phyloP scores from a whole-genome alignment of 2,329 filamentous ascomycete species.

The Fusarium oligoseptatum region DNA sequence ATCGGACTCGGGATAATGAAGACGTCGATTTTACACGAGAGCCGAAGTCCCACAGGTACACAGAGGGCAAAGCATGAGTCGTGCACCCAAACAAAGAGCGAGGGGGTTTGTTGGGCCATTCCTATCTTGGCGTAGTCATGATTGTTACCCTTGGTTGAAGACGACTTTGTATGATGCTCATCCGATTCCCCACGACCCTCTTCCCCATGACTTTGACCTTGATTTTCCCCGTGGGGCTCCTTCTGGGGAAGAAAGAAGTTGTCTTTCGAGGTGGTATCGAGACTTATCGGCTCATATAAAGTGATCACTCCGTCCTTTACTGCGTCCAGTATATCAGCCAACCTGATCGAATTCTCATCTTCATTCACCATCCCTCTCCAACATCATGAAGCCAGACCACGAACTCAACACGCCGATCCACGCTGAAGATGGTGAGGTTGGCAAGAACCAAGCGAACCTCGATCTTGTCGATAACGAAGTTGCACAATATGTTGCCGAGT shows the following conservation, averaged over 20 bases:
- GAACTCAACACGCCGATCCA: neutral
- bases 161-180: neutral
- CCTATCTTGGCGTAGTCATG: neutral
- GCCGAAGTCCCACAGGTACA: neutral
- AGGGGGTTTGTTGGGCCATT: neutral
- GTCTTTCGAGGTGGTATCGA: neutral
- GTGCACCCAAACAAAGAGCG: neutral
- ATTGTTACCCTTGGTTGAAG: neutral
- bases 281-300: neutral
- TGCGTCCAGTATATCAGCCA: neutral
- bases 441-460: neutral
- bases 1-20: neutral
- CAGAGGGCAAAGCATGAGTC: neutral
- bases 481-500: constrained; percentile 1
- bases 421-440: neutral
- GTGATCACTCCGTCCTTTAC: neutral
- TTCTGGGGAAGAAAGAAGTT: neutral
- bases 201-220: neutral
- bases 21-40: neutral
- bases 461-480: constrained; percentile 6
- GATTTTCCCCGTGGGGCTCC: neutral
- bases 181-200: neutral
- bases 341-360: neutral
- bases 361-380: neutral
- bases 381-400: neutral